These are phyloP conservation scores for Chaetomidium leptoderma DNA, from an alignment of 495 filamentous ascomycete genomes.

Conservation along the genomic window DNA sequence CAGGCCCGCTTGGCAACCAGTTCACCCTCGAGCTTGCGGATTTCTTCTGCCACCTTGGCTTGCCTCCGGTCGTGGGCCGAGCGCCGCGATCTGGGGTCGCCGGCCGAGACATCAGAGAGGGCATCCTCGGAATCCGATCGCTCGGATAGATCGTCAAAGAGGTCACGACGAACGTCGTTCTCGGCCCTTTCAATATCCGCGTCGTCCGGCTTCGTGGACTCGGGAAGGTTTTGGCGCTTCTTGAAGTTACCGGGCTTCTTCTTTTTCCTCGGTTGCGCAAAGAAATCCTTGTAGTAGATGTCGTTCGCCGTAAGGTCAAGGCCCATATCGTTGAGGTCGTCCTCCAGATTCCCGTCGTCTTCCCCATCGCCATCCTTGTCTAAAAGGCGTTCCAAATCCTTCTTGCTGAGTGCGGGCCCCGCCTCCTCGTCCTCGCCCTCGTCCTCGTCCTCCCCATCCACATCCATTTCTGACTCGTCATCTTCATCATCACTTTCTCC, in stretches of 20 bases:
- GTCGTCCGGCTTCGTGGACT: conserved; percentile 39
- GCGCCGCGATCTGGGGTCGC: conserved; percentile 52
- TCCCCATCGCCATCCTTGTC: conserved; percentile 60
- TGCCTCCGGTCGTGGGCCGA: conserved; percentile 85
- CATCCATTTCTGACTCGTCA: conserved; percentile 21
- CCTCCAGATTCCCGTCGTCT: conserved; percentile 46
- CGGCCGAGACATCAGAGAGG: conserved; percentile 52
- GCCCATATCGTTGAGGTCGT: conserved; percentile 50
- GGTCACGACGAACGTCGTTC: conserved; percentile 79
- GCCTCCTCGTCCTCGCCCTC: conserved; percentile 52
- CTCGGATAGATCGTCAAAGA: conserved; percentile 79
- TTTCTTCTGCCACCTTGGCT: conserved; percentile 80
- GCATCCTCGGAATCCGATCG: conserved; percentile 52
- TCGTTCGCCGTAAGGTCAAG: conserved; percentile 71
- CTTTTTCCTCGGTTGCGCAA: conserved; percentile 75
- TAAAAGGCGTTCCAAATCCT: conserved; percentile 20
- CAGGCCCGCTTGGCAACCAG: conserved; percentile 89
- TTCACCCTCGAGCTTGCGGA: conserved; percentile 81
- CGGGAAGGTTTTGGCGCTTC: conserved; percentile 23
- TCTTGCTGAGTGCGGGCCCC: conserved; percentile 17
- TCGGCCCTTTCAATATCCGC: conserved; percentile 80
- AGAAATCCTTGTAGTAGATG: conserved; percentile 85
- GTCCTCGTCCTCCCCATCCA: conserved; percentile 26
- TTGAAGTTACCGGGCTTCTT: conserved; percentile 40
- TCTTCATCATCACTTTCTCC: conserved; percentile 13